phyloP scores from a whole-genome alignment of 2,329 filamentous ascomycete species.

The Pestalotiopsis sp. region DNA sequence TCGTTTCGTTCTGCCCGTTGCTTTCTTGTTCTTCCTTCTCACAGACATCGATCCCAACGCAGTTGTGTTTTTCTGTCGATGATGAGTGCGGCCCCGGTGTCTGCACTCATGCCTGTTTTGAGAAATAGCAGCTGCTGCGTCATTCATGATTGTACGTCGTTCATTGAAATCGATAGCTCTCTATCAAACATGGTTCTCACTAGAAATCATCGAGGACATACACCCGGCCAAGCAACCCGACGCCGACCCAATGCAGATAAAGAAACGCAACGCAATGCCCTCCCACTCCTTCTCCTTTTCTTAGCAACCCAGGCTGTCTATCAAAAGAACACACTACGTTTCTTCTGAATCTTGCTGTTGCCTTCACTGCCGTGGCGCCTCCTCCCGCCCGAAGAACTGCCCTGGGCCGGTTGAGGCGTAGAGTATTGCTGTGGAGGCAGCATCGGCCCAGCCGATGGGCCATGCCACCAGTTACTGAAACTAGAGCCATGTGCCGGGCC shows the following conservation, averaged over 20 bases:
- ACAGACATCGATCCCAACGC: too few relatives aligned
- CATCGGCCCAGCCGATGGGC: conserved; percentile 17
- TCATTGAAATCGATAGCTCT: background rate
- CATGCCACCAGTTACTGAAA: conserved; percentile 33
- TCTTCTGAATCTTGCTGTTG: conserved; percentile 47
- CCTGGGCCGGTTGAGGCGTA: conserved; percentile 43
- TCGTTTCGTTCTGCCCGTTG: too few relatives aligned
- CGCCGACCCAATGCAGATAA: conserved; percentile 6
- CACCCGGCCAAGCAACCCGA: background rate
- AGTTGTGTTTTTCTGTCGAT: too few relatives aligned
- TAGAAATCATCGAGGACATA: background rate
- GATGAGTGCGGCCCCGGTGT: too few relatives aligned
- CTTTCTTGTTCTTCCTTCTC: too few relatives aligned
- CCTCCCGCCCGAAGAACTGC: conserved; percentile 37
- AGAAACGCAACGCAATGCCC: background rate
- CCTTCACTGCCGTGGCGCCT: conserved; percentile 35
- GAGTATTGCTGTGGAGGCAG: conserved; percentile 25
- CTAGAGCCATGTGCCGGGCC: conserved; percentile 37
- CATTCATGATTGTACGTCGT: background rate
- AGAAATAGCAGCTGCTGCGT: background rate
- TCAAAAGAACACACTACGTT: conserved; percentile 50
- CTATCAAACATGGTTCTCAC: background rate
- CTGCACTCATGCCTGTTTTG: background rate
- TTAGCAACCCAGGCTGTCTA: background rate
- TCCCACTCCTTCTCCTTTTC: too few relatives aligned